Conservation (phyloP, 2,329 filamentous ascomycete genomes). For the Trichophyton schoenleinii region DNA sequence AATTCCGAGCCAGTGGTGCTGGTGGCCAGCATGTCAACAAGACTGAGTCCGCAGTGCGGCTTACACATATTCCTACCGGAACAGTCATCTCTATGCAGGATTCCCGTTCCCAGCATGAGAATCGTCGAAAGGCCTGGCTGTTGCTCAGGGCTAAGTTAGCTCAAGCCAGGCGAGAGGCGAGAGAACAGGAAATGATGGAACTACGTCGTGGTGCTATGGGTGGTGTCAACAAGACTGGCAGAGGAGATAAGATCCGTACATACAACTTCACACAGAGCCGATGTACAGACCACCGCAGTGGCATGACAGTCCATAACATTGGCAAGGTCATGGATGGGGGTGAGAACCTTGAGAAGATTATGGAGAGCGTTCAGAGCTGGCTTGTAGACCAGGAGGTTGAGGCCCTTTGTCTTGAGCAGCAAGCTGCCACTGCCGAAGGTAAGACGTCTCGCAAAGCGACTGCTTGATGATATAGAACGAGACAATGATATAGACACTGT, state of each 20-base stretch:
- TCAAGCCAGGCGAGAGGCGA: conserved; percentile 62
- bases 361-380: conserved; percentile 68
- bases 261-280: conserved; percentile 73
- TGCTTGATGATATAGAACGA: not conserved
- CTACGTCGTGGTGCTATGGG: conserved; percentile 69
- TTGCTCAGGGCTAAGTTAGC: conserved; percentile 72
- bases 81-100: conserved; percentile 89
- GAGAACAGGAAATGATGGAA: conserved; percentile 65
- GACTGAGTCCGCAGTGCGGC: conserved; percentile 85
- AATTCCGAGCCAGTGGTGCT: conserved; percentile 83
- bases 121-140: conserved; percentile 77
- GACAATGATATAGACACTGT: not conserved
- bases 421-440: conserved; percentile 19
- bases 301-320: conserved; percentile 65
- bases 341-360: conserved; percentile 58
- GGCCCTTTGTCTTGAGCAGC: conserved; percentile 52
- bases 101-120: conserved; percentile 75
- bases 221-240: conserved; percentile 63
- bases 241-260: conserved; percentile 86
- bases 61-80: conserved; percentile 81
- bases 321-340: conserved; percentile 67
- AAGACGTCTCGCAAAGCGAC: not conserved
- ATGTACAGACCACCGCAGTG: conserved; percentile 79
- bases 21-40: conserved; percentile 98
- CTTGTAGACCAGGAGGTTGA: conserved; percentile 62